Percentiles rank a stretch among this genome's conserved stretches.
phyloP scores from a whole-genome alignment of 768 basidiomycete genomes.

The Suillus subluteus region DNA sequence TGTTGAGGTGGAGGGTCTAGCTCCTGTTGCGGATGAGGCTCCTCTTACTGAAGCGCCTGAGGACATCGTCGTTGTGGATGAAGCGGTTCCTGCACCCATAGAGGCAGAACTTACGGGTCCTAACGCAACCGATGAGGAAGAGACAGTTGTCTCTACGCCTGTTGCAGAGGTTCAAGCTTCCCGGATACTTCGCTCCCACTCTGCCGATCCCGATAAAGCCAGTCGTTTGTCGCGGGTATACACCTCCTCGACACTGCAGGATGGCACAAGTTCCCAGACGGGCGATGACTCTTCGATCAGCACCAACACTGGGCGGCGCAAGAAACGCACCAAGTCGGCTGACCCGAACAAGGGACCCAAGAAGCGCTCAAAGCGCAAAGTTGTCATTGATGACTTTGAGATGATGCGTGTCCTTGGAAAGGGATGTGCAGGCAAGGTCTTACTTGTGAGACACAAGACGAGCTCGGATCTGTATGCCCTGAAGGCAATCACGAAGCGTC shows the following conservation, averaged over 20 bases:
- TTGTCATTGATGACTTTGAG: conserved; percentile 90
- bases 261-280: conserved; percentile 57
- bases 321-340: conserved; percentile 57
- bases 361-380: conserved; percentile 65
- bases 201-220: conserved; percentile 74
- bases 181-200: conserved; percentile 77
- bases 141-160: conserved; percentile 40
- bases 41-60: conserved; percentile 16
- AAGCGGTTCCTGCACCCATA: conserved; percentile 11
- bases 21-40: conserved; percentile 11
- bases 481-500: conserved; percentile 97
- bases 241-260: conserved; percentile 53
- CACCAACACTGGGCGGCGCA: conserved; percentile 51
- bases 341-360: conserved; percentile 52
- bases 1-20: conserved; percentile 9
- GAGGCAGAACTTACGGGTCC: conserved; percentile 30
- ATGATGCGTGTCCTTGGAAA: conserved; percentile 96
- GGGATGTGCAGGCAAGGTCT: conserved; percentile 96
- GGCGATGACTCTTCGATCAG: conserved; percentile 78
- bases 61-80: conserved; percentile 11
- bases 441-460: conserved; percentile 83
- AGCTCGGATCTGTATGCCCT: conserved; percentile 81
- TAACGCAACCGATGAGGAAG: conserved; percentile 32
- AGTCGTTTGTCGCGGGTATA: conserved; percentile 62
- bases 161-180: conserved; percentile 39